These are phyloP conservation scores for Capsicum pubescens DNA, from an alignment of 257 asterid genomes.

Conservation along the genomic window DNA sequence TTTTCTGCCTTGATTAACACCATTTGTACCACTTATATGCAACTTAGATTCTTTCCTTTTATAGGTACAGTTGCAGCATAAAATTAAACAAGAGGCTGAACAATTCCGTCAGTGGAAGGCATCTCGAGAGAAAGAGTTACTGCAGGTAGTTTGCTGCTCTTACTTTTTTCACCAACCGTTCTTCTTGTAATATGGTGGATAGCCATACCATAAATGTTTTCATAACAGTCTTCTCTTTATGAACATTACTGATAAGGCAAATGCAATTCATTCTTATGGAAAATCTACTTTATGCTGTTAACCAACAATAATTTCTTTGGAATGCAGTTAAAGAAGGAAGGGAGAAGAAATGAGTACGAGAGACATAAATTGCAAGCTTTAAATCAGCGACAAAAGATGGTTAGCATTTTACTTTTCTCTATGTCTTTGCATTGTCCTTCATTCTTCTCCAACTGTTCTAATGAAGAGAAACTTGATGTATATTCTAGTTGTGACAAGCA, in stretches of 20 bases:
- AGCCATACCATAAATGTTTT: background rate
- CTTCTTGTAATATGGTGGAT: background rate
- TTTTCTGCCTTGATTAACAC: conserved; percentile 12
- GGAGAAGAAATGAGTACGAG: conserved; percentile 96
- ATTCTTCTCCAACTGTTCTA: background rate
- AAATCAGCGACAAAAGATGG: conserved; percentile 98
- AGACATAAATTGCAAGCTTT: conserved; percentile 94
- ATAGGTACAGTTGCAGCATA: conserved; percentile 93
- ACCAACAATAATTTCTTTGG: conserved; percentile 17
- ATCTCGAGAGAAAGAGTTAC: conserved; percentile 90
- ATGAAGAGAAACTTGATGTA: background rate
- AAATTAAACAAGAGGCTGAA: conserved; percentile 97
- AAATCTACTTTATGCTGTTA: background rate
- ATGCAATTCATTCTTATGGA: conserved; percentile 12
- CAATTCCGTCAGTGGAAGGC: conserved; percentile 99
- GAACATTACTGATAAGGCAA: background rate
- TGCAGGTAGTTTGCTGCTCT: conserved; percentile 61
- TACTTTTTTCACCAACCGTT: background rate
- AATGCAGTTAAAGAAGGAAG: conserved; percentile 91
- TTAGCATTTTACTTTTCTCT: conserved; percentile 41
- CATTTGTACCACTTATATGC: conserved; percentile 21
- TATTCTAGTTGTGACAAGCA: background rate
- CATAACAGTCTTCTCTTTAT: background rate
- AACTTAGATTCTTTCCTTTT: conserved; percentile 33
- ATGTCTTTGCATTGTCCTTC: background rate